These are phyloP conservation scores for Fusarium illudens DNA, from an alignment of 2,329 filamentous ascomycete genomes.

Conservation along the genomic window DNA sequence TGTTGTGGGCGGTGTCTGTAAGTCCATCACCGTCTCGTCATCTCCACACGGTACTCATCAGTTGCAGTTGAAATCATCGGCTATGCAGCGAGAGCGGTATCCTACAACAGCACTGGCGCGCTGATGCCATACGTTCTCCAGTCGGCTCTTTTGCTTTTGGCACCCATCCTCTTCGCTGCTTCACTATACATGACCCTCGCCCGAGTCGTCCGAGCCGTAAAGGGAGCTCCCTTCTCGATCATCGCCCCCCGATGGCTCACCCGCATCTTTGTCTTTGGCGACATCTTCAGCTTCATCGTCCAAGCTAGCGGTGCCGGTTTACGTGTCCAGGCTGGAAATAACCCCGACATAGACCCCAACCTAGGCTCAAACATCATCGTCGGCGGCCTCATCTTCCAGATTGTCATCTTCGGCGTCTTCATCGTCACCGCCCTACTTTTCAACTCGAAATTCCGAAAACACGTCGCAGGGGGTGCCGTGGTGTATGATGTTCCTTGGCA, in stretches of 20 bases:
- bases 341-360: constrained; percentile 32
- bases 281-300: constrained; percentile 43
- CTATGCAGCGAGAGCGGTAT: not conserved
- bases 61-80: not conserved
- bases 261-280: constrained; percentile 45
- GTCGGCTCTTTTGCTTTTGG: constrained; percentile 52
- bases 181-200: constrained; percentile 57
- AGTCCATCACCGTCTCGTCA: not conserved
- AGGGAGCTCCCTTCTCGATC: constrained; percentile 34
- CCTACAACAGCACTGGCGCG: not conserved
- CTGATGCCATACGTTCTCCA: constrained; percentile 48
- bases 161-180: constrained; percentile 56
- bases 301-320: constrained; percentile 44
- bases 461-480: constrained; percentile 8
- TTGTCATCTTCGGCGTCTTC: constrained; percentile 63
- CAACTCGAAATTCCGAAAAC: not conserved
- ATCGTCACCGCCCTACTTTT: constrained; percentile 44
- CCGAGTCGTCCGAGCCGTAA: constrained; percentile 46
- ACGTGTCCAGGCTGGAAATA: constrained; percentile 24
- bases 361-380: constrained; percentile 59
- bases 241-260: constrained; percentile 42
- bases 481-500: constrained; percentile 43
- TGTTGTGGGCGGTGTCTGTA: constrained; percentile 51
- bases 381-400: constrained; percentile 63
- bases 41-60: not conserved